Evolutionary conservation across 306 rosid species (phyloP).

Genomic region (Nissolia schottii): DNA sequence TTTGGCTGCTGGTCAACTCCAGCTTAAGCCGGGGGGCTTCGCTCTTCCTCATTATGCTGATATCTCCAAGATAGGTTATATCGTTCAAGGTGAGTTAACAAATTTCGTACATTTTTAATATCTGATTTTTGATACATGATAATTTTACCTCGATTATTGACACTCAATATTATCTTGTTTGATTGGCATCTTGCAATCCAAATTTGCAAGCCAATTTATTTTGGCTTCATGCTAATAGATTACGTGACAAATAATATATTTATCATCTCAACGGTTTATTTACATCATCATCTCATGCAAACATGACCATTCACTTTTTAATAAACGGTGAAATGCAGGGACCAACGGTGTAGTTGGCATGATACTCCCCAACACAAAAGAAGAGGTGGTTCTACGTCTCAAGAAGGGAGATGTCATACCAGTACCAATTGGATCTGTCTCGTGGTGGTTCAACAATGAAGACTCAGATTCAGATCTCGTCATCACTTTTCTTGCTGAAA

Average conservation of each 20-base stretch:
- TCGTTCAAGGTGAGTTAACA: conserved; percentile 43
- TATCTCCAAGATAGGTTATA: conserved; percentile 47
- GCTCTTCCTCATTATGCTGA: conserved; percentile 72
- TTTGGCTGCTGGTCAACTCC: conserved; percentile 48
- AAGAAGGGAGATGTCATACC: conserved; percentile 57
- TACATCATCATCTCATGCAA: no score
- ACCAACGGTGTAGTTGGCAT: conserved; percentile 47
- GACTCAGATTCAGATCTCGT: conserved; percentile 38
- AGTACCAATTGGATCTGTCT: conserved; percentile 40
- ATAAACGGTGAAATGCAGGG: no score
- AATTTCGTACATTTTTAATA: no score
- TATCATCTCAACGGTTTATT: no score
- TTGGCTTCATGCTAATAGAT: no score
- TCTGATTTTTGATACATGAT: no score
- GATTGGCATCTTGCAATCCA: no score
- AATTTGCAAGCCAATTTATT: no score
- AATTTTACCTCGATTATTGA: background rate
- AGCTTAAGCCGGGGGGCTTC: conserved; percentile 52
- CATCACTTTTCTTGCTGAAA: conserved; percentile 46
- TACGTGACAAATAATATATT: no score
- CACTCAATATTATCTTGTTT: no score
- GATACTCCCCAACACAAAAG: conserved; percentile 11
- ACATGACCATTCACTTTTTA: no score
- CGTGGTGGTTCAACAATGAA: conserved; percentile 80
- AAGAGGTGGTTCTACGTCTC: conserved; percentile 47